Base-by-base conservation (phyloP, 2,329 filamentous ascomycete species). In the Corniculantispora saksenae region DNA sequence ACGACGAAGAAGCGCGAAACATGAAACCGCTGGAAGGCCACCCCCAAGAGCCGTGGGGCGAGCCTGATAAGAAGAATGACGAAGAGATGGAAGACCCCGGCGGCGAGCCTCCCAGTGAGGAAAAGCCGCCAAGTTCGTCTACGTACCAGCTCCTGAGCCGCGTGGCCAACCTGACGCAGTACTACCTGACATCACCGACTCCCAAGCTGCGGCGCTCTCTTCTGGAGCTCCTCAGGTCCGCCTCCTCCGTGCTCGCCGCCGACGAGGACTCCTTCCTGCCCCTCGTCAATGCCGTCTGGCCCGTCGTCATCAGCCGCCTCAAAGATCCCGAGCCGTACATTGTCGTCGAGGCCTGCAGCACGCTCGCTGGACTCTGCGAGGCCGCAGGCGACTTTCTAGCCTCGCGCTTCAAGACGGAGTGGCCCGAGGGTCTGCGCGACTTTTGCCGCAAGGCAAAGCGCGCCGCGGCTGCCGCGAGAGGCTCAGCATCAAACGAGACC, bases 281-380 rank as follows among this genome's bases (percentile, higher is more conserved):
- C 0, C 83, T 98, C 0, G 88, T 98, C 70, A 95, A 98, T 76
- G 89, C 91, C 3, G 82, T 98, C 9, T 99, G 94, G 94, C 93
- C 94, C 0, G 90, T 96, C 8, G 80, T 97, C 6, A 80, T 90
- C 1, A 82, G 83, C n/a, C 83, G 89, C 27, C 80, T 93, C 7
- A 85, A 88, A 69, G 91, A 93, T 68, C 69, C 78, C 4, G 89
- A 93, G 74, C 80, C 86, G 0, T 91, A 88, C 72, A 86, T 97
- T 12, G 85, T 86, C 2, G 84, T 90, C 10, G 86, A 89, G 19
- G 89, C 93, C 7, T 88, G 92, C 66, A 83, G 88, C 17, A 86
- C 92, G 0, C 81, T 98, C 3, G 81, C 81, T 2, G 80, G 84
- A 13, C 83, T 97, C 64, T 96, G 92, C 73, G 79, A 81, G 64